Conservation (phyloP, 306 rosid species). For the Fagus crenata region DNA sequence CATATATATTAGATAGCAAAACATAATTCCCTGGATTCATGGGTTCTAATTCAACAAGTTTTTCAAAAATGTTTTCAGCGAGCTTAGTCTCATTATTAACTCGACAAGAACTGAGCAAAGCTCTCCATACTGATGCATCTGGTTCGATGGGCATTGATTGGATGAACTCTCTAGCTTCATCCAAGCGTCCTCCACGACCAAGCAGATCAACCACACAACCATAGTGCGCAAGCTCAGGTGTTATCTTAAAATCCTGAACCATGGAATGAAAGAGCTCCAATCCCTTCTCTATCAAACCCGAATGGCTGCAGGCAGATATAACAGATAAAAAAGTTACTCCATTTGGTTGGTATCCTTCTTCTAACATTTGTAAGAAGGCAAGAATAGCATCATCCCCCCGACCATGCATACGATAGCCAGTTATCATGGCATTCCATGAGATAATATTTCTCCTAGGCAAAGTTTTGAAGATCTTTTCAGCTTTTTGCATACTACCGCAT, state of each 20-base stretch:
- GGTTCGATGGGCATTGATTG: slow-evolving; percentile 39
- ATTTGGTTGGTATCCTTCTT: slow-evolving; percentile 41
- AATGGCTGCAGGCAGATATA: slow-evolving; percentile 57
- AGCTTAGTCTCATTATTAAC: slow-evolving; percentile 22
- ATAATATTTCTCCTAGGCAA: slow-evolving; percentile 33
- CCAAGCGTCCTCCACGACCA: slow-evolving; percentile 45
- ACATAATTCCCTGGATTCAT: slow-evolving; percentile 45
- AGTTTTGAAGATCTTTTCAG: slow-evolving; percentile 37
- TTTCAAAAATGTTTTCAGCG: slow-evolving; percentile 36
- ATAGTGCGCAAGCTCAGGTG: slow-evolving; percentile 48
- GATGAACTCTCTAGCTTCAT: slow-evolving; percentile 43
- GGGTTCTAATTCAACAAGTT: slow-evolving; percentile 50
- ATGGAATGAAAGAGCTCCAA: slow-evolving; percentile 42
- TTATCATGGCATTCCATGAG: slow-evolving; percentile 53
- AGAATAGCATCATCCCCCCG: slow-evolving; percentile 40
- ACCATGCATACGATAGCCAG: slow-evolving; percentile 47
- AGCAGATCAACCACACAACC: slow-evolving; percentile 54
- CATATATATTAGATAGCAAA: slow-evolving; percentile 49
- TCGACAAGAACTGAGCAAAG: slow-evolving; percentile 49
- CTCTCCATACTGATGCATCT: slow-evolving; percentile 54
- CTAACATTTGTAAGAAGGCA: slow-evolving; percentile 36
- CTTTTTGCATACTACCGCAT: slow-evolving; percentile 45
- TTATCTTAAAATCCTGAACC: slow-evolving; percentile 37
- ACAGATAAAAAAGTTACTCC: slow-evolving; percentile 39
- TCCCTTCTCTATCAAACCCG: slow-evolving; percentile 40